Evolutionary conservation across 345 rosid species (phyloP).

Genomic region (Acer yangbiense): DNA sequence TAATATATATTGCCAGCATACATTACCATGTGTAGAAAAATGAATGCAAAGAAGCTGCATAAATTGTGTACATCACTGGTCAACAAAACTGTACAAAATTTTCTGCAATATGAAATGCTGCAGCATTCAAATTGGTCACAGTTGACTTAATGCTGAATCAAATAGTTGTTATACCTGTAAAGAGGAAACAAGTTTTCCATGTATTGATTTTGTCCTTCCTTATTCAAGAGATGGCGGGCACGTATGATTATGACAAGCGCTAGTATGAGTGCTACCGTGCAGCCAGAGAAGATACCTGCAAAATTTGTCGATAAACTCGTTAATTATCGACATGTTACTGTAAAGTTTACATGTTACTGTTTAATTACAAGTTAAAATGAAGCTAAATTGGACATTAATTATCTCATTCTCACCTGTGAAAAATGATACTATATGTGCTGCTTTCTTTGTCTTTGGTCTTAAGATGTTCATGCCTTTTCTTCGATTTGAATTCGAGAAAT

Average conservation of each 20-base stretch:
- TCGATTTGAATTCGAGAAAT: conserved; percentile 15
- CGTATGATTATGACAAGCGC: neutral
- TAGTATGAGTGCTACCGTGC: neutral
- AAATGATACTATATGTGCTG: conserved; percentile 5
- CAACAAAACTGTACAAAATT: neutral
- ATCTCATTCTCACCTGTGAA: neutral
- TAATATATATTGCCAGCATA: conserved; percentile 46
- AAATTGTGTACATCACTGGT: neutral
- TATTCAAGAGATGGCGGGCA: neutral
- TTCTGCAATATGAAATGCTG: neutral
- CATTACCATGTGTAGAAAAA: conserved; percentile 44
- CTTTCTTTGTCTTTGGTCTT: conserved; percentile 8
- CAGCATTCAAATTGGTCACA: too few relatives aligned
- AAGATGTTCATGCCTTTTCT: conserved; percentile 11
- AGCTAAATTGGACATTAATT: neutral
- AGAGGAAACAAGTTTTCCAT: conserved; percentile 13
- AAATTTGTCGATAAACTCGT: too few relatives aligned
- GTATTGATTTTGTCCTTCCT: conserved; percentile 1
- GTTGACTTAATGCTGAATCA: too few relatives aligned
- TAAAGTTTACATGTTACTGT: too few relatives aligned
- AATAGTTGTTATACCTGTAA: neutral
- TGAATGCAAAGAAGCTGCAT: conserved; percentile 46
- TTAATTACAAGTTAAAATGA: too few relatives aligned
- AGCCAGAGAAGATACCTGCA: conserved; percentile 10
- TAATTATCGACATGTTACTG: too few relatives aligned